Evolutionary conservation across 208 protist species (phyloP).

Genomic region (Acanthamoeba castellanii): DNA sequence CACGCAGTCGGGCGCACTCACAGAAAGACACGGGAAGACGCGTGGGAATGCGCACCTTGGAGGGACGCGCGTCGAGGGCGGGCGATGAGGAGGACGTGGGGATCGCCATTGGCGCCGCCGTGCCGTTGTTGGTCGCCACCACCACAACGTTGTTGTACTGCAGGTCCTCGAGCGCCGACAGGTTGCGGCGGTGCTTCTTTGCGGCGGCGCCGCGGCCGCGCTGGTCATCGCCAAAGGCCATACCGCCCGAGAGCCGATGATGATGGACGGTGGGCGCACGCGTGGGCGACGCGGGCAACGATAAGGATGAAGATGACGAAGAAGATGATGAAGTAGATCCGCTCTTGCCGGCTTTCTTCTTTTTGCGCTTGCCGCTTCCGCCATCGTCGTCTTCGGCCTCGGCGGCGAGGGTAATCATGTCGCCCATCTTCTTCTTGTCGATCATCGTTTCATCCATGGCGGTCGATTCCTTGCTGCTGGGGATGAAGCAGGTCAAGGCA

Average conservation of each 20-base stretch:
- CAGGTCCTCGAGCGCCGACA: too few relatives aligned
- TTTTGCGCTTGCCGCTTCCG: background rate
- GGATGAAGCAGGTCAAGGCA: constrained; percentile 20
- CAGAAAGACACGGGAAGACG: too few relatives aligned
- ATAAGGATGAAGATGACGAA: background rate
- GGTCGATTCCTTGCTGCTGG: background rate
- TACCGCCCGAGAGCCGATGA: background rate
- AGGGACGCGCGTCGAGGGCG: too few relatives aligned
- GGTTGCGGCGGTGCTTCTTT: too few relatives aligned
- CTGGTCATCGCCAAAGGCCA: background rate
- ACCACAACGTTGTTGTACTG: too few relatives aligned
- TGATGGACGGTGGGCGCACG: too few relatives aligned
- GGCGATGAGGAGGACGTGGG: too few relatives aligned
- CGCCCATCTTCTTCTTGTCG: constrained; percentile 11
- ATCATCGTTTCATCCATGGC: background rate
- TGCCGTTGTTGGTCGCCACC: too few relatives aligned
- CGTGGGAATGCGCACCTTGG: too few relatives aligned
- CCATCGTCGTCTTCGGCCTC: background rate
- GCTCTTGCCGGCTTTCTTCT: background rate
- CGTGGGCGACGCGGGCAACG: background rate
- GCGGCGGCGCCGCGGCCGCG: too few relatives aligned
- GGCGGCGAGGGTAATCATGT: background rate
- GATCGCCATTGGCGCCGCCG: too few relatives aligned
- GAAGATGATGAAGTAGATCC: background rate
- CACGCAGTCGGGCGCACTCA: too few relatives aligned